A percentile compares a stretch with the other conserved stretches of the same genome.
These are phyloP conservation scores for Herpetospermum pedunculosum DNA, from an alignment of 306 rosid genomes.

Conservation along the genomic window DNA sequence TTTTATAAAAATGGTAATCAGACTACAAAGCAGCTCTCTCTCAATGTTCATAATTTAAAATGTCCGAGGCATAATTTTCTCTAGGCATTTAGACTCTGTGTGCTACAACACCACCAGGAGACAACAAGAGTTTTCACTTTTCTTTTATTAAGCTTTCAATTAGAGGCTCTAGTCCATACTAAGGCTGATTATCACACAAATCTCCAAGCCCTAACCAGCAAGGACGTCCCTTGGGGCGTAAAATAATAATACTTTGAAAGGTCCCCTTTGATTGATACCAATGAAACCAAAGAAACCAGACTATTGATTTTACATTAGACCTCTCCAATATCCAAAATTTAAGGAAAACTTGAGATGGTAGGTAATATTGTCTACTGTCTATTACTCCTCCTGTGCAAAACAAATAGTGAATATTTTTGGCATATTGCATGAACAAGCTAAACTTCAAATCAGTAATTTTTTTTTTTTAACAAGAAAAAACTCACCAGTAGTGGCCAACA, in stretches of 20 bases:
- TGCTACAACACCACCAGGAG: background rate
- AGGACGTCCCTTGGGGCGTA: background rate
- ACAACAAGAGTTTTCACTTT: background rate
- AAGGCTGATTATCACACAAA: background rate
- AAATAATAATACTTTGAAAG: background rate
- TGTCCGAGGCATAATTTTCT: background rate
- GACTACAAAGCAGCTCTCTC: background rate
- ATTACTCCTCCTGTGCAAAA: background rate
- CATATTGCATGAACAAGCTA: conserved; percentile 7
- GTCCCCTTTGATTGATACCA: background rate
- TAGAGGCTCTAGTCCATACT: background rate
- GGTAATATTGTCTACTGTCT: background rate
- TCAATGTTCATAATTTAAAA: background rate
- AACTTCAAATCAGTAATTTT: background rate
- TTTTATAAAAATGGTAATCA: background rate
- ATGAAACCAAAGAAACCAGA: background rate
- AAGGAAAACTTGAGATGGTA: background rate
- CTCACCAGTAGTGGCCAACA: conserved; percentile 72
- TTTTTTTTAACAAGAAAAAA: no score
- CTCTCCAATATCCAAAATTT: background rate
- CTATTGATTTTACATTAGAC: background rate
- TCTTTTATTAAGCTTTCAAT: background rate
- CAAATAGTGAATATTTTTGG: background rate
- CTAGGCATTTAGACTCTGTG: background rate
- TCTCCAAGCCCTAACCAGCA: background rate